phyloP scores from a whole-genome alignment of 2,329 filamentous ascomycete genomes.

The Alternaria solani region DNA sequence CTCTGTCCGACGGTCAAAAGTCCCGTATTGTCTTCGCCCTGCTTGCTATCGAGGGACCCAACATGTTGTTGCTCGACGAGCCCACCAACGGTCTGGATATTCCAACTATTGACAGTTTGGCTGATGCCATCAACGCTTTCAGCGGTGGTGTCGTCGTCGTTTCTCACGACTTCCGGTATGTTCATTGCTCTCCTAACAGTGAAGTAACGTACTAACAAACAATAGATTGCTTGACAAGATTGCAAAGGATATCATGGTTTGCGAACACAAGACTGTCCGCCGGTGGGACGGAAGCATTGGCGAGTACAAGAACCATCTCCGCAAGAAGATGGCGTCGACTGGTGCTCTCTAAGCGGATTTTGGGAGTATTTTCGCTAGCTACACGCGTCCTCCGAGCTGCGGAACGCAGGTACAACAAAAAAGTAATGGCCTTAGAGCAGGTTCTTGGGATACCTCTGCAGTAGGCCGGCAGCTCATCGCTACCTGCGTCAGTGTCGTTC shows the following conservation, averaged over 20 bases:
- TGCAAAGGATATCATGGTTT: conserved; percentile 99
- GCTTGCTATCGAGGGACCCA: conserved; percentile 91
- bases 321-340: conserved; percentile 95
- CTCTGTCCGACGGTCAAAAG: conserved; percentile 96
- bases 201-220: conserved; percentile 45
- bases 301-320: conserved; percentile 97
- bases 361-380: conserved; percentile 29
- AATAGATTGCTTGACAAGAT: conserved; percentile 95
- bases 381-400: conserved; percentile 39
- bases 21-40: conserved; percentile 97
- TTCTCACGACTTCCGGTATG: conserved; percentile 97
- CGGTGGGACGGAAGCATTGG: conserved; percentile 89
- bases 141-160: conserved; percentile 97
- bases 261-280: conserved; percentile 94
- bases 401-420: conserved; percentile 32
- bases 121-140: conserved; percentile 96
- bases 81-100: conserved; percentile 99
- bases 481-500: conserved; percentile 46
- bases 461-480: conserved; percentile 45
- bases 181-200: conserved; percentile 3
- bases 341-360: conserved; percentile 75
- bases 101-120: conserved; percentile 95
- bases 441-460: conserved; percentile 41
- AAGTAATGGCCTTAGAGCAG: conserved; percentile 44
- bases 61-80: conserved; percentile 98